phyloP scores from a whole-genome alignment of 2,329 filamentous ascomycete species.

The Trichoderma sp. region DNA sequence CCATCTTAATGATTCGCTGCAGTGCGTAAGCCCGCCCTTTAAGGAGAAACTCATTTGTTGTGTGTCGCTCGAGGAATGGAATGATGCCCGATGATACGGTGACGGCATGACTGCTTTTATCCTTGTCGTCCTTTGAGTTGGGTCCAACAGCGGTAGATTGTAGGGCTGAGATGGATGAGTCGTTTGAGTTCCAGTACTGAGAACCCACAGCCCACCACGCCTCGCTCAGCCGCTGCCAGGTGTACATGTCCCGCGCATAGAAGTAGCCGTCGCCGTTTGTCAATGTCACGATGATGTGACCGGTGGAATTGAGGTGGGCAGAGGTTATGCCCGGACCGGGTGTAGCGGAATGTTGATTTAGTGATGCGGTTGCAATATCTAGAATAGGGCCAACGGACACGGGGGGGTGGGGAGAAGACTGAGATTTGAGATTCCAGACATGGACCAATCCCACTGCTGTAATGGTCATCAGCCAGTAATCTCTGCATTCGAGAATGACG shows the following conservation, averaged over 20 bases:
- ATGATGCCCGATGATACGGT: conserved; percentile 86
- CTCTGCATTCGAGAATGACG: conserved; percentile 86
- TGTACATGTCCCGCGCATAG: conserved; percentile 80
- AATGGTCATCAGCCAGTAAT: conserved; percentile 85
- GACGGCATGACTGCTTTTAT: conserved; percentile 45
- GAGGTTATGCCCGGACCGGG: conserved; percentile 82
- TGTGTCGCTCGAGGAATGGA: conserved; percentile 88
- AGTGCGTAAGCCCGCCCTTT: conserved; percentile 89
- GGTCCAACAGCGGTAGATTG: conserved; percentile 67
- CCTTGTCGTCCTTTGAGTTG: conserved; percentile 45
- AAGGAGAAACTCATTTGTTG: conserved; percentile 85
- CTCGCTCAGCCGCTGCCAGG: conserved; percentile 94
- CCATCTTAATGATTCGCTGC: conserved; percentile 83
- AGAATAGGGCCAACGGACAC: conserved; percentile 85
- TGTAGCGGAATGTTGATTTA: conserved; percentile 72
- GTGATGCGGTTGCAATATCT: conserved; percentile 76
- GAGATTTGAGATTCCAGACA: conserved; percentile 86
- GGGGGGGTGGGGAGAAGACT: conserved; percentile 82
- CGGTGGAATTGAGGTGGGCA: conserved; percentile 83
- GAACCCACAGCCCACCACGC: conserved; percentile 97
- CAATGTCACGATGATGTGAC: conserved; percentile 81
- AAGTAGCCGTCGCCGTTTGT: conserved; percentile 93
- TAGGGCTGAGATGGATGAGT: conserved; percentile 79
- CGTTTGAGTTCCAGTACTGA: conserved; percentile 98
- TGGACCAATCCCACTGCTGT: conserved; percentile 85